Conservation (phyloP, 768 basidiomycete genomes). For the Lactarius hatsudake region DNA sequence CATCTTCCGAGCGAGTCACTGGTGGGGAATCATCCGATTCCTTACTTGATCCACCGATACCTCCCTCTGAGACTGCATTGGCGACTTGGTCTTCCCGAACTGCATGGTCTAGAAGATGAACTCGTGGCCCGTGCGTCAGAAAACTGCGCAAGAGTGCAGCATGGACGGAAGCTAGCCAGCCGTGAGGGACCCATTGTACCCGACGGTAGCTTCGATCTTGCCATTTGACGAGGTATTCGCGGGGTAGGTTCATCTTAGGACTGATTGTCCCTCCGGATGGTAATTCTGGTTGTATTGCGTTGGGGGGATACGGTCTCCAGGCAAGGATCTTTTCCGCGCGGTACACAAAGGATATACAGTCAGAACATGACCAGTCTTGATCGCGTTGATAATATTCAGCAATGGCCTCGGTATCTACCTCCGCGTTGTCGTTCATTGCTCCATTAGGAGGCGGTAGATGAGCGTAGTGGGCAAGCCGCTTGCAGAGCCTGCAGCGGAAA, state of each 20-base stretch:
- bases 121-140: slow-evolving; percentile 61
- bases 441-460: slow-evolving; percentile 57
- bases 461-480: slow-evolving; percentile 76
- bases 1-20: slow-evolving; percentile 20
- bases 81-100: slow-evolving; percentile 34
- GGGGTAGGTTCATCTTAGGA: slow-evolving; percentile 62
- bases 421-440: slow-evolving; percentile 34
- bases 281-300: slow-evolving; percentile 52
- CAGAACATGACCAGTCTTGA: slow-evolving; percentile 65
- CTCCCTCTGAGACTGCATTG: slow-evolving; percentile 38
- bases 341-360: slow-evolving; percentile 72
- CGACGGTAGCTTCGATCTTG: slow-evolving; percentile 71
- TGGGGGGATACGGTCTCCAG: slow-evolving; percentile 80
- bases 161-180: slow-evolving; percentile 78
- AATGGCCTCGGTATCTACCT: slow-evolving; percentile 38
- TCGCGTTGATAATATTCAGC: slow-evolving; percentile 59
- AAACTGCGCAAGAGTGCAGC: slow-evolving; percentile 74
- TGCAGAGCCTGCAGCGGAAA: slow-evolving; percentile 83
- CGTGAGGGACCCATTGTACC: slow-evolving; percentile 87
- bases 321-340: slow-evolving; percentile 82
- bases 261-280: slow-evolving; percentile 42
- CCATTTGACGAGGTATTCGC: slow-evolving; percentile 96
- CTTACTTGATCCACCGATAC: slow-evolving; percentile 35
- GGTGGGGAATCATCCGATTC: slow-evolving; percentile 24
- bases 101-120: slow-evolving; percentile 58